These are phyloP conservation scores for Dipteronia dyeriana DNA, from an alignment of 345 rosid species.

Conservation along the genomic window DNA sequence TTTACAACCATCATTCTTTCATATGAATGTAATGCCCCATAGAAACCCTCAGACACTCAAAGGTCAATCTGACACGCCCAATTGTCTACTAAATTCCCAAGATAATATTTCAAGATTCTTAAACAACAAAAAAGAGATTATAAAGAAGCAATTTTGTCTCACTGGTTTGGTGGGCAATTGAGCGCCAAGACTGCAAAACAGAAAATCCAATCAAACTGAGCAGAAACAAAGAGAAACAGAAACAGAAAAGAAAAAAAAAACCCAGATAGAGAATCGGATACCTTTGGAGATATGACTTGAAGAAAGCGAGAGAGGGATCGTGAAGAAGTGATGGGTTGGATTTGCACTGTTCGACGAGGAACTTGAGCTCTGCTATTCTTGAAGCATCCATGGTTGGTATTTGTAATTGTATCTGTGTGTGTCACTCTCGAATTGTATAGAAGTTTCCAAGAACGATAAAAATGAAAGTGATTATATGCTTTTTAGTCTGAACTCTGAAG, in stretches of 20 bases:
- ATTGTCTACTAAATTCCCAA: neutral
- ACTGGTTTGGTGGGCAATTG: slow-evolving; percentile 61
- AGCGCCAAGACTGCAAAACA: slow-evolving; percentile 67
- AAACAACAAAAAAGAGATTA: neutral
- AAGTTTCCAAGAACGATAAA: no score
- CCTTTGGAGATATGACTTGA: slow-evolving; percentile 72
- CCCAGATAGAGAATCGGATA: slow-evolving; percentile 5
- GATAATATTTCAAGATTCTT: no score
- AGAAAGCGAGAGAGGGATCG: slow-evolving; percentile 63
- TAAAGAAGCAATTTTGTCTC: slow-evolving; percentile 20
- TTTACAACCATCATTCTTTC: no score
- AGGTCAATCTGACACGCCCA: no score
- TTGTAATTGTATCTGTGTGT: no score
- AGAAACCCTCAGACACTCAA: neutral
- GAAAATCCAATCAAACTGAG: neutral
- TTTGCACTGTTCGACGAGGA: slow-evolving; percentile 52
- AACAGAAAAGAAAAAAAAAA: no score
- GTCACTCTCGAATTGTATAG: no score
- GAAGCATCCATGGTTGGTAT: slow-evolving; percentile 44
- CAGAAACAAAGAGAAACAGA: neutral
- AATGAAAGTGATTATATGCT: no score
- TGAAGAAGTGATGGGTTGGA: slow-evolving; percentile 64
- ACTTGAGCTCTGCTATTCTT: slow-evolving; percentile 45
- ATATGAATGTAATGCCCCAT: neutral
- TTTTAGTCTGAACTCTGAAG: no score